Conservation (phyloP, 2,329 filamentous ascomycete species). For the Dendryphion nanum region DNA sequence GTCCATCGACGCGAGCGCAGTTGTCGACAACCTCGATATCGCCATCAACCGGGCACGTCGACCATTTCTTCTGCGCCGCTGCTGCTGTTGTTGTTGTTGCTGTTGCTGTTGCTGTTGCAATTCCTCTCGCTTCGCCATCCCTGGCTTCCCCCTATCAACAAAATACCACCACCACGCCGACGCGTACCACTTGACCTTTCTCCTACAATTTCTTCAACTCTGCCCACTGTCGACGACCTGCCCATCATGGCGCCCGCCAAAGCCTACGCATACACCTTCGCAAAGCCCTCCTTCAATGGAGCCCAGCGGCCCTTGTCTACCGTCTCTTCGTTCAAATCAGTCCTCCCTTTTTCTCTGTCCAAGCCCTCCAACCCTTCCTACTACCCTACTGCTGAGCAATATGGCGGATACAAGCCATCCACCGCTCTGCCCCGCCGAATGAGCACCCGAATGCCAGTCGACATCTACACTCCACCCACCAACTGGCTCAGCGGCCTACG, state of each 20-base stretch:
- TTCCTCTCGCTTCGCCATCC: no score
- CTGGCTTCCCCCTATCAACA: no score
- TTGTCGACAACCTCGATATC: no score
- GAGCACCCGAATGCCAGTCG: conserved; percentile 28
- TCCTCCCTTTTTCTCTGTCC: neutral
- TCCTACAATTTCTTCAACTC: no score
- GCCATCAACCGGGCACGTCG: no score
- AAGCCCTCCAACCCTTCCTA: neutral
- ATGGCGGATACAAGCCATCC: conserved; percentile 24
- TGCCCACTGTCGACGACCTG: no score
- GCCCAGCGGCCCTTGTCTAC: neutral
- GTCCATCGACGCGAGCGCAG: no score
- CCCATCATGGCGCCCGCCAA: neutral
- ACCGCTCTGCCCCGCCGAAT: conserved; percentile 34
- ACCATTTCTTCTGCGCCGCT: no score
- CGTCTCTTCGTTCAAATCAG: neutral
- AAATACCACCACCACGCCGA: no score
- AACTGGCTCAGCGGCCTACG: conserved; percentile 37
- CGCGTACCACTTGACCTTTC: no score
- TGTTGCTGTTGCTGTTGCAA: no score
- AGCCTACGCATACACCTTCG: neutral
- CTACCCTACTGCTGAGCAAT: conserved; percentile 22
- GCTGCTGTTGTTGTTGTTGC: no score
- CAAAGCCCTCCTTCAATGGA: neutral
- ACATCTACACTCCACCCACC: conserved; percentile 24